phyloP scores from a whole-genome alignment of 2,329 filamentous ascomycete genomes.

The Capronia coronata region DNA sequence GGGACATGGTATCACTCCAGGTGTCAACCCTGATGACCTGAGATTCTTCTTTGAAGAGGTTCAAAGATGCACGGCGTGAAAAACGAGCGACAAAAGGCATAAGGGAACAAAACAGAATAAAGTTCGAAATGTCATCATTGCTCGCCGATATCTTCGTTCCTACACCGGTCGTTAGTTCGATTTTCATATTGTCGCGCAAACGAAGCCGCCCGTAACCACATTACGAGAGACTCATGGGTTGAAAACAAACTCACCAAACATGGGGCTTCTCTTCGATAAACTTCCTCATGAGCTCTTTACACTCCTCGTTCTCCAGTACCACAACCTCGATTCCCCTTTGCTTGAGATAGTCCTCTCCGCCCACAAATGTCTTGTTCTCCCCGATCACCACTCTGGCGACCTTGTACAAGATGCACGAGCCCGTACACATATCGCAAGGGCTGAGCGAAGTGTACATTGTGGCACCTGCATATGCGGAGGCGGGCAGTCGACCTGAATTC shows the following conservation, averaged over 20 bases:
- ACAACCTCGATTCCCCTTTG: constrained; percentile 64
- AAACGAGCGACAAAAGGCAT: background rate
- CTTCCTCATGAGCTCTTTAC: constrained; percentile 61
- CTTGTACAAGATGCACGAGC: constrained; percentile 69
- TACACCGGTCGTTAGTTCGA: constrained; percentile 27
- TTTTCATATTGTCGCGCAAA: no score
- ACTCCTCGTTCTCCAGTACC: constrained; percentile 60
- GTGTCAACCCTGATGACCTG: constrained; percentile 87
- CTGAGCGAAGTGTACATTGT: constrained; percentile 82
- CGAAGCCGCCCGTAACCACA: no score
- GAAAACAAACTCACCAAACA: constrained; percentile 53
- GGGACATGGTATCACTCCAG: constrained; percentile 94
- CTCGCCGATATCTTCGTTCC: constrained; percentile 54
- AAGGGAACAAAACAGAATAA: background rate
- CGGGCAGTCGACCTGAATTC: constrained; percentile 65
- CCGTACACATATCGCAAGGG: constrained; percentile 76
- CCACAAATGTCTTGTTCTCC: constrained; percentile 69
- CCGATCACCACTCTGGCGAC: constrained; percentile 68
- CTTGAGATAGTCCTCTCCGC: constrained; percentile 64
- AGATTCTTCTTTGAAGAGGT: constrained; percentile 93
- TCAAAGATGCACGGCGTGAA: constrained; percentile 53
- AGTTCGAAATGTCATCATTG: background rate
- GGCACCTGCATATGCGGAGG: constrained; percentile 60
- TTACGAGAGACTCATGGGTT: constrained; percentile 9
- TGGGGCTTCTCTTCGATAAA: constrained; percentile 68